Base-by-base conservation (phyloP, 2,329 filamentous ascomycete species). In the Periglandula ipomoeae region DNA sequence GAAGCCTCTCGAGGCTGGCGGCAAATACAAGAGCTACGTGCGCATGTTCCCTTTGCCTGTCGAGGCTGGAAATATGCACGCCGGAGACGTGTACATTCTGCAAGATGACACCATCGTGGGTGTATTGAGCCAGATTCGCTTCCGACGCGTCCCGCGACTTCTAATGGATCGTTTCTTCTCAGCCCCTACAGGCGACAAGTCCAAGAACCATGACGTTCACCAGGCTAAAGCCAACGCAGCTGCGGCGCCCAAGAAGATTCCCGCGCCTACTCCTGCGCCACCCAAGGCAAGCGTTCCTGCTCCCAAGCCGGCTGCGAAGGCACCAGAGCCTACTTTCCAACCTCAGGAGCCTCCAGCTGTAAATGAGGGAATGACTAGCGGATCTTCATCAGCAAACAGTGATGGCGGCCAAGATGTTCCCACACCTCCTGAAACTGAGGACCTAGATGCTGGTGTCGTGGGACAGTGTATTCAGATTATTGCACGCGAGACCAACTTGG, bases 121-220 rank as follows among this genome's bases (percentile, higher is more conserved):
- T 47, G 59, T 75, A 13, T 61, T 63, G 35, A 70, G 70, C 41
- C 79, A 81, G 40, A 73, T 85, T 53, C 79, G 79, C 63, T 85
- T 86, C 70, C 77, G 81, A 61, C 73, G 79, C 56, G 82, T 85
- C 47, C 81, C 82, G 39, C 81, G 82, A 58, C 76, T 77, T 56
- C 71, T 82, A 19, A 70, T 86, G 53, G 82, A 85, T 69, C 74
- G 81, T 56, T 75, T 87, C 61, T 67, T 87, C 52, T 82, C 83
- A 5, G 23, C 42, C n/a, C n/a, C n/a, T n/a, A n/a, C n/a, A n/a
- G n/a, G n/a, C 17, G 35, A 38, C 17, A 38, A 9, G 35, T n/a
- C 35, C 8, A 38, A n/a, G 6, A 13, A 19, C 17, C 10, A 38
- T 17, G 35, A 17, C 11, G n/a, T n/a, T n/a, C n/a, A n/a, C n/a